Conservation (phyloP, 2,329 filamentous ascomycete genomes). For the Hypoxylon sp. region DNA sequence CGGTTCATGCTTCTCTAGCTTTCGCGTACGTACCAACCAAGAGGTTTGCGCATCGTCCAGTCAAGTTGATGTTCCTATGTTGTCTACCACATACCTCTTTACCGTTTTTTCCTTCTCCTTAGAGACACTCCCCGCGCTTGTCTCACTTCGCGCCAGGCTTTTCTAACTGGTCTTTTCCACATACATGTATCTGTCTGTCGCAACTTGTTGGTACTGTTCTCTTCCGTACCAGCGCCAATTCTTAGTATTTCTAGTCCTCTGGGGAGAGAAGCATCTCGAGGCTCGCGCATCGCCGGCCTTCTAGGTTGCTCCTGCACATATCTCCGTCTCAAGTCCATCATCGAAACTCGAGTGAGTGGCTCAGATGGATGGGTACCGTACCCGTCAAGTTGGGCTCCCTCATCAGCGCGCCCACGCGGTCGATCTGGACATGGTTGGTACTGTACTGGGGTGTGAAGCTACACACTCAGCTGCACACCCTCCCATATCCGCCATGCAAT, state of each 20-base stretch:
- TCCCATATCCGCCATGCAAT: slow-evolving; percentile 18
- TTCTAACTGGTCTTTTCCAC: neutral
- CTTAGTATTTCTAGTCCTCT: slow-evolving; percentile 16
- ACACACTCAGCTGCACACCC: slow-evolving; percentile 35
- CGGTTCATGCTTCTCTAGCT: neutral
- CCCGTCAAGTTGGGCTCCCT: slow-evolving; percentile 29
- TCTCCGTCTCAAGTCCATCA: slow-evolving; percentile 24
- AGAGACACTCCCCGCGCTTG: slow-evolving; percentile 31
- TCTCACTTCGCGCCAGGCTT: slow-evolving; percentile 35
- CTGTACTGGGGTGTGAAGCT: slow-evolving; percentile 31
- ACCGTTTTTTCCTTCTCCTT: slow-evolving; percentile 9
- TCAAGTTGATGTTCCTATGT: slow-evolving; percentile 12
- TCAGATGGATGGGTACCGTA: slow-evolving; percentile 19
- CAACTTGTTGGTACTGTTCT: slow-evolving; percentile 23
- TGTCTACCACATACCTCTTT: slow-evolving; percentile 18
- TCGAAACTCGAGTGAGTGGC: slow-evolving; percentile 30
- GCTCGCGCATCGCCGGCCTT: slow-evolving; percentile 11
- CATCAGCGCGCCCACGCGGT: slow-evolving; percentile 23
- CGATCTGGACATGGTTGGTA: slow-evolving; percentile 19
- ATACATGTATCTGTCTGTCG: too few relatives aligned
- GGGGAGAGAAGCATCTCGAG: slow-evolving; percentile 4
- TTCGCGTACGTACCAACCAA: slow-evolving; percentile 6
- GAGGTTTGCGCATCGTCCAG: slow-evolving; percentile 10
- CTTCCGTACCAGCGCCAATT: neutral
- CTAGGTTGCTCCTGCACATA: slow-evolving; percentile 13